Evolutionary conservation across 1,284 basidiomycete species (phyloP).

Genomic region (Tilletia setariae): DNA sequence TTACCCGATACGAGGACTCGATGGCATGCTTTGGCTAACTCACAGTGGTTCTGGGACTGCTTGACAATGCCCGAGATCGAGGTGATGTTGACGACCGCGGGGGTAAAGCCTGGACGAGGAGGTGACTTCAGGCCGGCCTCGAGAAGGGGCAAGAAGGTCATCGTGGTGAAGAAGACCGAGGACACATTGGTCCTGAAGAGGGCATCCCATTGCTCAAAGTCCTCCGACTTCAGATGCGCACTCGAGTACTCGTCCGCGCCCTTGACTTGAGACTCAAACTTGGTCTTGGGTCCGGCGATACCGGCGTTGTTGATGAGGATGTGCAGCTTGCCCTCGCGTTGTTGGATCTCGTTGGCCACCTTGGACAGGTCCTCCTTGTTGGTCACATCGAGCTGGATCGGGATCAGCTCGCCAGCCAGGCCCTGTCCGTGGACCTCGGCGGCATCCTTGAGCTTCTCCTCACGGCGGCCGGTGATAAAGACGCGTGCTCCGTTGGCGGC

Average conservation of each 20-base stretch:
- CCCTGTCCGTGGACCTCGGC: conserved; percentile 16
- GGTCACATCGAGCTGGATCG: conserved; percentile 26
- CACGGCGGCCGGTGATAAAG: conserved; percentile 41
- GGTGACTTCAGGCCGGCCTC: conserved; percentile 19
- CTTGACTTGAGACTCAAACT: conserved; percentile 20
- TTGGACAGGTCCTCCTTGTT: conserved; percentile 8
- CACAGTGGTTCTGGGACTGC: conserved; percentile 25
- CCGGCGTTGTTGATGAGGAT: conserved; percentile 47
- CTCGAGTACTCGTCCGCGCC: conserved; percentile 21
- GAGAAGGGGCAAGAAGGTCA: conserved; percentile 45
- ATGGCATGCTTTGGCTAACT: background rate
- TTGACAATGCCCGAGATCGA: conserved; percentile 31
- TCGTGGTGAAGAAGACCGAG: conserved; percentile 38
- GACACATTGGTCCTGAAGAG: conserved; percentile 35
- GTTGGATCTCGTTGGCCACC: conserved; percentile 25
- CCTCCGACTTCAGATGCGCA: conserved; percentile 30
- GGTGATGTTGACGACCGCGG: conserved; percentile 20
- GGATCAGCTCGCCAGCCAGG: conserved; percentile 22
- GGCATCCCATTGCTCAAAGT: conserved; percentile 28
- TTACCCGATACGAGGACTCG: background rate
- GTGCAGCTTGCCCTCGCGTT: conserved; percentile 26
- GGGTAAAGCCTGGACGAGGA: conserved; percentile 4
- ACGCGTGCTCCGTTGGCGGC: conserved; percentile 46
- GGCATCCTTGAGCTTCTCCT: conserved; percentile 31
- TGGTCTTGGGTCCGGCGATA: conserved; percentile 41